Conservation (phyloP, 23 red algal genomes). For the Chondrus crispus region DNA sequence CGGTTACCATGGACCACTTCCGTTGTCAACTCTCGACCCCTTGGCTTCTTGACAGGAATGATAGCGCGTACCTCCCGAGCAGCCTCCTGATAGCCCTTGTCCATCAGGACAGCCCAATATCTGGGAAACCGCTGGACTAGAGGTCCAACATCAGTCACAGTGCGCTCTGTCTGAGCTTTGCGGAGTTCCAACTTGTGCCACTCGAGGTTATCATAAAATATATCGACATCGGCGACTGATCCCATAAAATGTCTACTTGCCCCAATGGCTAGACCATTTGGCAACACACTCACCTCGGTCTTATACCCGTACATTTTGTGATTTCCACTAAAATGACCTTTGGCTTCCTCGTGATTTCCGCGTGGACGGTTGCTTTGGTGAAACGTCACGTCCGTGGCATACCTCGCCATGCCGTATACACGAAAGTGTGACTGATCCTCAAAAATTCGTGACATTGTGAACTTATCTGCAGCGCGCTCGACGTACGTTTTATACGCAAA, state of each 20-base stretch:
- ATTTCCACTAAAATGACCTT: neutral
- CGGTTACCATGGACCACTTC: neutral
- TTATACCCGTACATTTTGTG: neutral
- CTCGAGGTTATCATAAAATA: constrained; percentile 13
- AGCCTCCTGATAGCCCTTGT: constrained; percentile 1
- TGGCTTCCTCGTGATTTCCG: neutral
- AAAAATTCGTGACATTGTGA: neutral
- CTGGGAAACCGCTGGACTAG: neutral
- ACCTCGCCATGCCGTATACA: neutral
- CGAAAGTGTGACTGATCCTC: neutral
- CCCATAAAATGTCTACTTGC: neutral
- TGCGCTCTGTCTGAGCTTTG: neutral
- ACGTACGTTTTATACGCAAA: neutral
- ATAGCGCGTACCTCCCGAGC: neutral
- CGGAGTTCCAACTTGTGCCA: neutral
- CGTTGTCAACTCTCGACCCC: neutral
- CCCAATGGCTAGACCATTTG: neutral
- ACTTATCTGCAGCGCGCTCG: neutral
- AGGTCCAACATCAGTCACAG: neutral
- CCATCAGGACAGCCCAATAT: neutral
- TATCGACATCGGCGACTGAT: constrained; percentile 7
- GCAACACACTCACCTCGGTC: neutral
- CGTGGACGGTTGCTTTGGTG: neutral
- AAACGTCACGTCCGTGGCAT: neutral
- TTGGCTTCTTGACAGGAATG: neutral